phyloP scores from a whole-genome alignment of 1,284 basidiomycete species.

The Gastroboletus turbinatus region DNA sequence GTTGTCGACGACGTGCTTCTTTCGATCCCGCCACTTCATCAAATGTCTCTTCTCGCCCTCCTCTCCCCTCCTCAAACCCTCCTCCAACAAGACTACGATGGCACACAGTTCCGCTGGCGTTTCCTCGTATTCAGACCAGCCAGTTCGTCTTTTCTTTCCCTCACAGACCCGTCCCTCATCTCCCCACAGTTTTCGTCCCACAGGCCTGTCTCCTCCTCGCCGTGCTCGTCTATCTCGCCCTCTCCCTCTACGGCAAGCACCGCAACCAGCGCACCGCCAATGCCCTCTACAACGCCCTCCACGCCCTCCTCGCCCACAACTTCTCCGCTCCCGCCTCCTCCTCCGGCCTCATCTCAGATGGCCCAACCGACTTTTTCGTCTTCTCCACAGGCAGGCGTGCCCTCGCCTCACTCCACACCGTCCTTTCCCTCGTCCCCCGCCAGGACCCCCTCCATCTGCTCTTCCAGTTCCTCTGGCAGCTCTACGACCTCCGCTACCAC shows the following conservation, averaged over 20 bases:
- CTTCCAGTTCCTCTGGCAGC: slow-evolving; percentile 57
- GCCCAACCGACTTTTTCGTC: slow-evolving; percentile 75
- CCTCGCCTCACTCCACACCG: slow-evolving; percentile 73
- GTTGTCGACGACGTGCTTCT: slow-evolving; percentile 2
- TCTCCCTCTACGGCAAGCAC: slow-evolving; percentile 55
- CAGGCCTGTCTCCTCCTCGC: slow-evolving; percentile 59
- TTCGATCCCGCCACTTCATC: background rate
- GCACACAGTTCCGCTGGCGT: slow-evolving; percentile 71
- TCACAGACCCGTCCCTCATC: background rate
- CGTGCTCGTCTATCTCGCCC: slow-evolving; percentile 53
- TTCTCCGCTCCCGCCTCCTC: slow-evolving; percentile 62
- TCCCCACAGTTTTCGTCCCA: slow-evolving; percentile 54
- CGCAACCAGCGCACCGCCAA: slow-evolving; percentile 55
- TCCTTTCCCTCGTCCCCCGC: slow-evolving; percentile 75
- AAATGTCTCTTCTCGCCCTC: slow-evolving; percentile 38
- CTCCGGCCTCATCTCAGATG: slow-evolving; percentile 60
- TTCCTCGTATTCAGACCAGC: slow-evolving; percentile 79
- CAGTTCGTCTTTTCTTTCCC: slow-evolving; percentile 36
- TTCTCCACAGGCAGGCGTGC: slow-evolving; percentile 85
- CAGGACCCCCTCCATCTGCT: slow-evolving; percentile 75
- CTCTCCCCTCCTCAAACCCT: slow-evolving; percentile 51
- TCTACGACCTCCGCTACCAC: slow-evolving; percentile 75
- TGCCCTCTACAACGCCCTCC: slow-evolving; percentile 60
- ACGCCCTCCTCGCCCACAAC: slow-evolving; percentile 56
- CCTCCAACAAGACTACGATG: slow-evolving; percentile 50